These are phyloP conservation scores for Xylariomycetidae sp. DNA, from an alignment of 2,329 filamentous ascomycete genomes.

Conservation along the genomic window DNA sequence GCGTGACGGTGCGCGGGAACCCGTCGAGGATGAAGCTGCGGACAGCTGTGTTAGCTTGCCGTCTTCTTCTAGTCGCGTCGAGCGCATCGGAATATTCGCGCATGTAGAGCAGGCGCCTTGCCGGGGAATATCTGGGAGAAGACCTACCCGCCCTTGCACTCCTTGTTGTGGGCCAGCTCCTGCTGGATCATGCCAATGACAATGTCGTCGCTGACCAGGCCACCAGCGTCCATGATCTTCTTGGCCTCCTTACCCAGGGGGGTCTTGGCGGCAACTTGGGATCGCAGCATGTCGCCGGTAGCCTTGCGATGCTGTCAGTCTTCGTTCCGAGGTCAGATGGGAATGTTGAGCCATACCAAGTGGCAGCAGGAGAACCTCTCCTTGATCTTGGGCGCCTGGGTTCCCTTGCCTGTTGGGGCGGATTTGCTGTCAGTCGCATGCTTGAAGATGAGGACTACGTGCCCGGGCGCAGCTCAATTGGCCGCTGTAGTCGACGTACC, in stretches of 20 bases:
- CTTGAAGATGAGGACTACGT: no score
- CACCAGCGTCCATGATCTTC: constrained; percentile 99
- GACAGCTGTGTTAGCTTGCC: no score
- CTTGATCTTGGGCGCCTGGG: constrained; percentile 96
- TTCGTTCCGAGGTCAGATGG: constrained; percentile 3
- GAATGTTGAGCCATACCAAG: constrained; percentile 60
- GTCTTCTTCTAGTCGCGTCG: no score
- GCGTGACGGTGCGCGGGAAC: constrained; percentile 92
- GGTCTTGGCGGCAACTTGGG: constrained; percentile 97
- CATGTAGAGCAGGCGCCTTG: no score
- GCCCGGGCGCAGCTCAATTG: constrained; percentile 1
- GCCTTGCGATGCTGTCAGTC: constrained; percentile 49
- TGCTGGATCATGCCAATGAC: constrained; percentile 99
- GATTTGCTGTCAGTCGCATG: no score
- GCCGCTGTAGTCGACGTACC: constrained; percentile 53
- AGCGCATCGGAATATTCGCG: no score
- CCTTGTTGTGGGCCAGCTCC: constrained; percentile 86
- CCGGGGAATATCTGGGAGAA: constrained; percentile 10
- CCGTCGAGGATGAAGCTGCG: constrained; percentile 97
- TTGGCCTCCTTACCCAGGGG: constrained; percentile 90
- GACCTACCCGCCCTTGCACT: constrained; percentile 91
- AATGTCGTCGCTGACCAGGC: constrained; percentile 96
- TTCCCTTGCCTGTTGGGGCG: constrained; percentile 76
- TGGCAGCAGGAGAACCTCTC: constrained; percentile 97
- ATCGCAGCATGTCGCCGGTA: constrained; percentile 97